Evolutionary conservation across 345 rosid genomes (phyloP).

Genomic region (Murraya paniculata): DNA sequence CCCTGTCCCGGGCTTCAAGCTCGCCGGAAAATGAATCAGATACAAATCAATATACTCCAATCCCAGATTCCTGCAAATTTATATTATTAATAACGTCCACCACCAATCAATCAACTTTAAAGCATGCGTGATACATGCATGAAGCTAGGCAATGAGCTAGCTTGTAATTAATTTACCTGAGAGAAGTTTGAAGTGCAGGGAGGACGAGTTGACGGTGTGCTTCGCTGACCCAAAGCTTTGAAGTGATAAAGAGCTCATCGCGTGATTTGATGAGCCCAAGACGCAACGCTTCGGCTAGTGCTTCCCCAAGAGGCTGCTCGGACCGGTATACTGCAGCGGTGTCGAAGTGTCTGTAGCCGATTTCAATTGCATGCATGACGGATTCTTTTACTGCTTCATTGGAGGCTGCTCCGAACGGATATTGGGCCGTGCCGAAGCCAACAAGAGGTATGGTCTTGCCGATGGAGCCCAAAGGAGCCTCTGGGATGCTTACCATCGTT

Average conservation of each 20-base stretch:
- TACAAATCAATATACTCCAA: constrained; percentile 35
- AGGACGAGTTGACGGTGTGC: neutral
- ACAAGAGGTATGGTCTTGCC: too few species aligned
- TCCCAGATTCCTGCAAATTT: constrained; percentile 20
- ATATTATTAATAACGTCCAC: too few species aligned
- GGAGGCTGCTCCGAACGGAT: too few species aligned
- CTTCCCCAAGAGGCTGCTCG: constrained; percentile 36
- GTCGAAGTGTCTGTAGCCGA: constrained; percentile 37
- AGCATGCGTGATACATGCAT: too few species aligned
- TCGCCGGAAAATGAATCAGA: constrained; percentile 28
- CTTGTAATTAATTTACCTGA: too few species aligned
- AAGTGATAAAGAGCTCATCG: constrained; percentile 26
- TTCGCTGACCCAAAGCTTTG: constrained; percentile 23
- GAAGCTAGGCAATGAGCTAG: too few species aligned
- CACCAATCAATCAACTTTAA: too few species aligned
- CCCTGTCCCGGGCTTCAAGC: constrained; percentile 6
- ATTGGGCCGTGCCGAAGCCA: too few species aligned
- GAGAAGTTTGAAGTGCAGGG: constrained; percentile 11
- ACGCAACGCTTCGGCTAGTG: constrained; percentile 15
- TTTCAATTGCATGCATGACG: constrained; percentile 28
- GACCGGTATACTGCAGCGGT: constrained; percentile 28
- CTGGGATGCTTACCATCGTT: too few species aligned
- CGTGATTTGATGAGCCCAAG: constrained; percentile 18
- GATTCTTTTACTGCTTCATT: too few species aligned
- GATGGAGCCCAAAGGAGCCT: too few species aligned